These are phyloP conservation scores for Stephania cephalantha DNA, from an alignment of 164 flowering plant genomes.

Conservation along the genomic window DNA sequence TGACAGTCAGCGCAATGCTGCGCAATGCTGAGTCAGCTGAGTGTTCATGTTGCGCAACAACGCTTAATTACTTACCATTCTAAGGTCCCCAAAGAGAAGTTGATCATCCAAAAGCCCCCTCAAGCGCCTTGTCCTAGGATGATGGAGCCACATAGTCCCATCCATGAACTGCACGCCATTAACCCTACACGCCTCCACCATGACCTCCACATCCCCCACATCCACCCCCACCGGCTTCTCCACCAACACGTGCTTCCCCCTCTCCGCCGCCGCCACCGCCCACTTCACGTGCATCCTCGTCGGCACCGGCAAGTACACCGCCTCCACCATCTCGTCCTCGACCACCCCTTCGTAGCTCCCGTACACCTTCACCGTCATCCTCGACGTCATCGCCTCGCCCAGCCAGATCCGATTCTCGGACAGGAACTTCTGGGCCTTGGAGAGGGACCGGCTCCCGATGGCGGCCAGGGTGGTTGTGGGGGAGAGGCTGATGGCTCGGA, in stretches of 20 bases:
- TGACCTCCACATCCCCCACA: conserved; percentile 23
- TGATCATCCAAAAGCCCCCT: conserved; percentile 19
- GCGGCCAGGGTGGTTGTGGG: conserved; percentile 26
- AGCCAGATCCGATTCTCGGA: conserved; percentile 3
- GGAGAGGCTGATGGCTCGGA: conserved; percentile 23
- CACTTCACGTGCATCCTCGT: conserved; percentile 30
- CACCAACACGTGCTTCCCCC: conserved; percentile 33
- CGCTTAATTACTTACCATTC: conserved; percentile 11
- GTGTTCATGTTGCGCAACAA: too few relatives aligned
- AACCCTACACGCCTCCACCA: conserved; percentile 22
- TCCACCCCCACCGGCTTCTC: conserved; percentile 35
- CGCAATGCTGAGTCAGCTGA: too few relatives aligned
- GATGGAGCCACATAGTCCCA: conserved; percentile 43
- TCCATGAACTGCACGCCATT: conserved; percentile 40
- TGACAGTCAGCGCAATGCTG: too few relatives aligned
- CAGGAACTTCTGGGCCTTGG: too few relatives aligned
- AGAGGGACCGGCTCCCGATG: conserved; percentile 21
- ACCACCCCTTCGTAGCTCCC: conserved; percentile 30
- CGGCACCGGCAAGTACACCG: conserved; percentile 38
- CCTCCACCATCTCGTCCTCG: conserved; percentile 28
- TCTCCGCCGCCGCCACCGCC: conserved; percentile 33
- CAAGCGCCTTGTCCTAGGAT: conserved; percentile 31
- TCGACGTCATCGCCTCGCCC: conserved; percentile 19
- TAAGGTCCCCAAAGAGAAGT: conserved; percentile 19
- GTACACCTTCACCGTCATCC: conserved; percentile 18